Percentiles rank a stretch among this genome's conserved stretches.
These are phyloP conservation scores for Rossbeevera mucosa DNA, from an alignment of 768 basidiomycete species.

Conservation along the genomic window DNA sequence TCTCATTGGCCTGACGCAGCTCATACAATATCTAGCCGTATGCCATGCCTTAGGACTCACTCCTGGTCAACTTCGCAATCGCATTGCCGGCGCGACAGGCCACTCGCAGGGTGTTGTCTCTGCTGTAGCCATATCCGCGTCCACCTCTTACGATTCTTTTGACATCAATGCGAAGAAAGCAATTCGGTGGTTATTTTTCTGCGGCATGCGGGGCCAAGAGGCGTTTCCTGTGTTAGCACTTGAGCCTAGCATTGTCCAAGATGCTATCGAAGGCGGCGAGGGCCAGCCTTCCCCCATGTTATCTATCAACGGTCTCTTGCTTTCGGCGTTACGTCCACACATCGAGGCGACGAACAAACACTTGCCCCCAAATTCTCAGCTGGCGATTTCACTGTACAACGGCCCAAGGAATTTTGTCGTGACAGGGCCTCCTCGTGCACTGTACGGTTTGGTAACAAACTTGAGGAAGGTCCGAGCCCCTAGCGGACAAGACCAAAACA, in stretches of 20 bases:
- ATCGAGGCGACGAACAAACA: slow-evolving; percentile 85
- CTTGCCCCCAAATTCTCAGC: slow-evolving; percentile 70
- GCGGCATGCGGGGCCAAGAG: slow-evolving; percentile 89
- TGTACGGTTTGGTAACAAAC: slow-evolving; percentile 92
- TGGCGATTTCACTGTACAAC: slow-evolving; percentile 88
- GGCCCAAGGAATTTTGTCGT: slow-evolving; percentile 88
- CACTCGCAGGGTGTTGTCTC: slow-evolving; percentile 97
- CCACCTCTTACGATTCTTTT: slow-evolving; percentile 71
- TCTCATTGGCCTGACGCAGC: slow-evolving; percentile 93
- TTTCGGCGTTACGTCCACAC: slow-evolving; percentile 75
- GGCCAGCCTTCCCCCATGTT: slow-evolving; percentile 93
- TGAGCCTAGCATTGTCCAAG: slow-evolving; percentile 82
- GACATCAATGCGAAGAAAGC: slow-evolving; percentile 75
- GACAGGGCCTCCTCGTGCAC: slow-evolving; percentile 83
- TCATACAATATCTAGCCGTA: slow-evolving; percentile 84
- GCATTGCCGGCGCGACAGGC: slow-evolving; percentile 84
- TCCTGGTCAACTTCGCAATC: slow-evolving; percentile 73
- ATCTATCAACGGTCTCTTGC: slow-evolving; percentile 74
- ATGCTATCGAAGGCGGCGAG: slow-evolving; percentile 88
- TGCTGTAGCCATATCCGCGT: slow-evolving; percentile 84
- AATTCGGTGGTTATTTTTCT: slow-evolving; percentile 88
- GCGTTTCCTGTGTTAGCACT: slow-evolving; percentile 90
- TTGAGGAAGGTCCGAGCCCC: slow-evolving; percentile 88
- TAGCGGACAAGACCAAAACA: slow-evolving; percentile 86
- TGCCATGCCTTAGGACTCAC: slow-evolving; percentile 71